Evolutionary conservation across 192 early-diverging fungal species (phyloP).

Genomic region (Rhizoclosmatium globosum): DNA sequence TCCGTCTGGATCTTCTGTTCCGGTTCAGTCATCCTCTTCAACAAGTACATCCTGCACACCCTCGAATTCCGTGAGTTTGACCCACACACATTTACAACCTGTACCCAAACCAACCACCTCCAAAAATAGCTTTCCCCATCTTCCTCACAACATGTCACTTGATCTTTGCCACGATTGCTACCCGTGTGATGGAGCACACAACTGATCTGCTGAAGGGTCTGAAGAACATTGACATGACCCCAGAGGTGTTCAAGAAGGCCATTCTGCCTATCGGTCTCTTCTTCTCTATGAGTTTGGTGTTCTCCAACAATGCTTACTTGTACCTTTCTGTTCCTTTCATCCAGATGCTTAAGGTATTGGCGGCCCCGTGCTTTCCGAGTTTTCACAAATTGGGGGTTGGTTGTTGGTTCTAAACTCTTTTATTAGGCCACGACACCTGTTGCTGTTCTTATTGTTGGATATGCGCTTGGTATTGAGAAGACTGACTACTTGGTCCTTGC

Average conservation of each 20-base stretch:
- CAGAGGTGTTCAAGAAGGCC: conserved; percentile 61
- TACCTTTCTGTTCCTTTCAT: conserved; percentile 50
- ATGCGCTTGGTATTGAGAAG: conserved; percentile 21
- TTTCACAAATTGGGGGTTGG: neutral
- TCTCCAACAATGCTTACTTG: conserved; percentile 50
- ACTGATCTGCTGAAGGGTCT: conserved; percentile 63
- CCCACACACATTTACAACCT: neutral
- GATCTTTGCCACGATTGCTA: conserved; percentile 60
- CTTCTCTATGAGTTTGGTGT: conserved; percentile 43
- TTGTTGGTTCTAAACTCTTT: neutral
- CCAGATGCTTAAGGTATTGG: conserved; percentile 51
- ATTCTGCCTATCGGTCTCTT: conserved; percentile 47
- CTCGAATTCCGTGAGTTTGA: conserved; percentile 24
- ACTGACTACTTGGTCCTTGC: conserved; percentile 28
- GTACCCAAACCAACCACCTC: neutral
- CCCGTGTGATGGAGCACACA: conserved; percentile 66
- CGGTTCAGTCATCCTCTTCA: conserved; percentile 25
- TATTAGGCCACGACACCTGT: conserved; percentile 46
- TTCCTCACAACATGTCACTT: conserved; percentile 54
- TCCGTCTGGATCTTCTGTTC: conserved; percentile 33
- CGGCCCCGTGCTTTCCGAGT: neutral
- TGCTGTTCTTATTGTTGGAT: conserved; percentile 38
- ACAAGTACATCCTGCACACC: conserved; percentile 33
- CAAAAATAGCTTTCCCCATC: conserved; percentile 42
- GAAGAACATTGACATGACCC: conserved; percentile 65